Base-by-base conservation (phyloP, 306 rosid genomes). In the Bauhinia variegata region DNA sequence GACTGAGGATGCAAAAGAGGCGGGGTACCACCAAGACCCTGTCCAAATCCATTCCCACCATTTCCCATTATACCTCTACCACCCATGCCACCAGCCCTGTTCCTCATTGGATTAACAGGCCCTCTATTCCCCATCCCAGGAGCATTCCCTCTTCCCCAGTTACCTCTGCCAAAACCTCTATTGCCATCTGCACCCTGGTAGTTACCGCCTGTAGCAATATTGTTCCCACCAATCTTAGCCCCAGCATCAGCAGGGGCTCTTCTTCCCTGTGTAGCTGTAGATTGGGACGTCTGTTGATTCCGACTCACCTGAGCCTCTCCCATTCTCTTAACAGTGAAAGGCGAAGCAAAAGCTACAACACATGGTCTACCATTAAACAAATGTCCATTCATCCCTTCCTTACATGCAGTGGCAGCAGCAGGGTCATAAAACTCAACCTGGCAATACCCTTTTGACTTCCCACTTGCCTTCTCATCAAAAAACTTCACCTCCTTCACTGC, bases 381-480 rank as follows among this genome's bases (percentile, higher is more conserved):
- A 70, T 86, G 84, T 0, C 96, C 99, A 62, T 88, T 73, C 99
- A 95, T 88, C 16, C 91, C 97, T 23, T 95, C 99, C 86, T 95
- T 95, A 77, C 97, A 95, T 16, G 85, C 60, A 1, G 90, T 74
- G 0, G 97, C 95, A 5, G 90, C 81, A 66, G 36, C 54, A 28
- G 97, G 50, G 1, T 95, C 97, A 71, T 47, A 86, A 78, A 95
- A 95, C 59, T 95, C 99, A 60, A 86, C 99, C 84, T 95, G 97
- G 74, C 96, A 95, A 73, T 95, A 95, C 39, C 98, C 98, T 76
- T 93, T 93, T 0, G 98, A 93, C 53, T 93, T 93, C 62, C 98
- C 97, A 74, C 99, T 95, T 0, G 99, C 99, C 76, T 88, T 95
- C 92, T 95, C 99, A n/a, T 95, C 99, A 0, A 62, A 90, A 79